Conservation (phyloP, 1,139 yeast species). For the Sugiyamaella neomexicana region DNA sequence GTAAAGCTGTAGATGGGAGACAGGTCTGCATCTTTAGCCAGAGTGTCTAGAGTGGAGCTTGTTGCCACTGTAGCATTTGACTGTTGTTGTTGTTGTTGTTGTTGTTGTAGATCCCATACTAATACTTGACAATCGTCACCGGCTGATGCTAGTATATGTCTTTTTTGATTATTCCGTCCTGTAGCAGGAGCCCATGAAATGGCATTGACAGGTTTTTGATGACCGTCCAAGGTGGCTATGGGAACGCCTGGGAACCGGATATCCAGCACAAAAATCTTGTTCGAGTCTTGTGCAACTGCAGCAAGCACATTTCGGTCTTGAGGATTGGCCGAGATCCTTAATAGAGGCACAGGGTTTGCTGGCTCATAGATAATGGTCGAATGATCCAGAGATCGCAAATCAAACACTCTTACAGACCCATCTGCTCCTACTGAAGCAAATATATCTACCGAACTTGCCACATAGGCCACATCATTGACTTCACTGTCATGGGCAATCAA, state of each 20-base stretch:
- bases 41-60: slow-evolving; percentile 7
- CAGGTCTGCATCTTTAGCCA: slow-evolving; percentile 1
- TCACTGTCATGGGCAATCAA: slow-evolving; percentile 95
- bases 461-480: slow-evolving; percentile 87
- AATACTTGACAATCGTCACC: slow-evolving; percentile 91
- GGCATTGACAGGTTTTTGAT: slow-evolving; percentile 65
- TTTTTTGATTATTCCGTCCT: slow-evolving; percentile 33
- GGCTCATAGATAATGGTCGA: slow-evolving; percentile 92
- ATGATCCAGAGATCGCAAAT: slow-evolving; percentile 83
- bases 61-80: slow-evolving; percentile 3
- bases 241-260: slow-evolving; percentile 89
- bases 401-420: slow-evolving; percentile 92
- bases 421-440: slow-evolving; percentile 95
- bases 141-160: slow-evolving; percentile 66
- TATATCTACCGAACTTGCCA: slow-evolving; percentile 70
- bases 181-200: slow-evolving; percentile 79
- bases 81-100: slow-evolving; percentile 24
- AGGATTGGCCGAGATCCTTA: slow-evolving; percentile 76
- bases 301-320: slow-evolving; percentile 80
- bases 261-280: slow-evolving; percentile 69
- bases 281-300: slow-evolving; percentile 71
- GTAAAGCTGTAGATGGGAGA: slow-evolving; percentile 46
- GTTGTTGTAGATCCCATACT: slow-evolving; percentile 65
- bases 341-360: slow-evolving; percentile 56
- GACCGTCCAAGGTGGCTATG: slow-evolving; percentile 65